Evolutionary conservation across 495 filamentous ascomycete species (phyloP), one percentile per base, ranked within the genome.

Genomic region (Penicillium paradoxum): DNA sequence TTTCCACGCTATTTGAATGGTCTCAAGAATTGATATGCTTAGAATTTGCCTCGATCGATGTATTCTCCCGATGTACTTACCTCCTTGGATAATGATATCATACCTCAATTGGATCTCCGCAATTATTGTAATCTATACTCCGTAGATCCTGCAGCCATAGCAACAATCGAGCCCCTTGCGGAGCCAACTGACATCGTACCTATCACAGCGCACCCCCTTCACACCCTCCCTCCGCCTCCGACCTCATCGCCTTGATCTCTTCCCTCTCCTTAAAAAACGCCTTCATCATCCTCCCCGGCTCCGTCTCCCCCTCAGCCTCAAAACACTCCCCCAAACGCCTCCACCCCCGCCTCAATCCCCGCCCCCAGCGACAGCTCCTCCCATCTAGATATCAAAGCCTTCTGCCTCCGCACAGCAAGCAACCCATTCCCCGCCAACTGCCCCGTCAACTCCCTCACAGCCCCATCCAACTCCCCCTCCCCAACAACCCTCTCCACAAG

Each of bases 371-470:
- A 59, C 4, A 58, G 39, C 22, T 53, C 44, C 43, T 66, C 59
- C 59, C 63, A 66, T 10, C 46, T 56, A 29, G 54, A 52, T 33
- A 65, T 65, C 5, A 65, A 45, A 17, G 57, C 45, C 43, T 66
- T 66, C 50, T 66, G 63, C 7, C 45, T 52, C 4, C 63, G 52
- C 45, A 63, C 60, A 24, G 60, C 63, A 24, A 49, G 17, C 6
- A 60, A 53, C 6, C 63, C 57, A 57, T 58, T 66, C 55, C 55
- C 55, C 43, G 65, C 64, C 30, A 69, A 49, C 24, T 57, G 46
- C 11, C 41, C 24, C 32, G 63, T 37, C 57, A 57, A 59, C 32
- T 51, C 49, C 25, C 62, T 60, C 32, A 68, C 55, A 46, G 59
- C 65, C 11, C 57, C 59, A 51, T 61, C 63, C 14, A 64, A 39